These are phyloP conservation scores for Sporothrix dimorphospora DNA, from an alignment of 2,329 filamentous ascomycete species.

Conservation along the genomic window DNA sequence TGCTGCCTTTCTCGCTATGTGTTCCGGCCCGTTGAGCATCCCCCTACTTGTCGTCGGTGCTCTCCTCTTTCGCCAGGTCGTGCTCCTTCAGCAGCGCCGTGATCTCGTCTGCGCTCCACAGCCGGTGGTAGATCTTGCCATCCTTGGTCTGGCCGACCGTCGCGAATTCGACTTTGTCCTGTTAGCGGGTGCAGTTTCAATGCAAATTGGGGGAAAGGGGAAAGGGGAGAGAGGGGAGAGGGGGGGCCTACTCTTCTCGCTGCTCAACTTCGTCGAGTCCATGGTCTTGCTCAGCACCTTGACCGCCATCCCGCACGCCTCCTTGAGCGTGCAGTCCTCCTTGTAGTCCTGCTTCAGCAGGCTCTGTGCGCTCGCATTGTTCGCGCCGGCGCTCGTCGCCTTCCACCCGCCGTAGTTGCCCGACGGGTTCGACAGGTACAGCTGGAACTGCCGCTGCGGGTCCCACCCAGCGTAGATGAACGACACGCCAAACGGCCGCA, in stretches of 20 bases:
- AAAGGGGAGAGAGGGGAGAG: too few relatives aligned
- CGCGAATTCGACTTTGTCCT: conserved; percentile 79
- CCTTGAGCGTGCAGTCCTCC: conserved; percentile 93
- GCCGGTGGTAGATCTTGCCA: conserved; percentile 96
- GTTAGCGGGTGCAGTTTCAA: neutral
- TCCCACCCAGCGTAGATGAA: conserved; percentile 99
- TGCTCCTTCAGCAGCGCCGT: conserved; percentile 92
- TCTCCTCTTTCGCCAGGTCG: conserved; percentile 85
- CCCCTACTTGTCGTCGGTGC: conserved; percentile 64
- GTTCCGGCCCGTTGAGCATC: neutral
- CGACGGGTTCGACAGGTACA: conserved; percentile 98
- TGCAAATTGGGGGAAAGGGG: neutral
- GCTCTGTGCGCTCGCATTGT: conserved; percentile 96
- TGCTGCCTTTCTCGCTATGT: neutral
- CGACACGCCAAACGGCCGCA: conserved; percentile 95
- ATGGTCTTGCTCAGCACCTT: conserved; percentile 99
- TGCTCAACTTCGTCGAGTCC: conserved; percentile 98
- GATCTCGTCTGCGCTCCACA: conserved; percentile 97
- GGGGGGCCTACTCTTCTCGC: conserved; percentile 92
- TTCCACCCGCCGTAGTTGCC: conserved; percentile 99
- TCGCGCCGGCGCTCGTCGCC: conserved; percentile 94
- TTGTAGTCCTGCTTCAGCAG: conserved; percentile 99
- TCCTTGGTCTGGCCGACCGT: conserved; percentile 95
- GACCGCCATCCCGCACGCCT: conserved; percentile 95
- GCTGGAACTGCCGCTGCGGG: conserved; percentile 92